Evolutionary conservation across 306 rosid genomes (phyloP).

Genomic region (Acacia melanoxylon): DNA sequence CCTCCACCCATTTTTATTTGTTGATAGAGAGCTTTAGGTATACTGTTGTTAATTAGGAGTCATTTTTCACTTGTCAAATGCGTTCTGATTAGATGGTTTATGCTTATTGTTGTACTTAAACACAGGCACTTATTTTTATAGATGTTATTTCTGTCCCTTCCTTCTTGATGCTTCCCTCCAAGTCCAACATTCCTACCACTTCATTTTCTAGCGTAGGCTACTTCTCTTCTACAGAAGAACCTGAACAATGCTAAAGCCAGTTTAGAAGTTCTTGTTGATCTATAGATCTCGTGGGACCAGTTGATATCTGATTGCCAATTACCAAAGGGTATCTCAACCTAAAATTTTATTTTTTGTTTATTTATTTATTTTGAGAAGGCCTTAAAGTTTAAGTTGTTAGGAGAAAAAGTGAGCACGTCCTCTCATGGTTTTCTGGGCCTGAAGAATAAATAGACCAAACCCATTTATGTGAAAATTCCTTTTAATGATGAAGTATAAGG

Average conservation of each 20-base stretch:
- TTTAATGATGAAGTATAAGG: not conserved
- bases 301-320: constrained; percentile 28
- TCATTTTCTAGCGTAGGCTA: constrained; percentile 52
- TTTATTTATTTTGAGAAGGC: not conserved
- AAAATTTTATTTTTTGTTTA: not conserved
- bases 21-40: not conserved
- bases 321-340: not conserved
- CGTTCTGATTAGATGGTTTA: constrained; percentile 9
- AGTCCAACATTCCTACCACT: not conserved
- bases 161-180: not conserved
- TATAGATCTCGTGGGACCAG: too few relatives aligned
- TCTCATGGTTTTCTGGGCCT: not conserved
- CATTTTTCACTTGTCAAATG: not conserved
- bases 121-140: constrained; percentile 49
- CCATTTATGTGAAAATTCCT: not conserved
- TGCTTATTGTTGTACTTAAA: constrained; percentile 13
- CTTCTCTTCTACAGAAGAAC: constrained; percentile 59
- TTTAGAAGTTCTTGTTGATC: constrained; percentile 41
- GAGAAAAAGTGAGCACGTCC: not conserved
- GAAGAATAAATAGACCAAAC: not conserved
- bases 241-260: constrained; percentile 79
- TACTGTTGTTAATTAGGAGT: not conserved
- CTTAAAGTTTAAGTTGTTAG: not conserved
- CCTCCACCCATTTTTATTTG: not conserved
- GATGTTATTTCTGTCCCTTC: constrained; percentile 1